Percentiles rank a stretch among this genome's conserved stretches.
These are phyloP conservation scores for Phaeoacremonium minimum DNA, from an alignment of 2,329 filamentous ascomycete genomes.

Conservation along the genomic window DNA sequence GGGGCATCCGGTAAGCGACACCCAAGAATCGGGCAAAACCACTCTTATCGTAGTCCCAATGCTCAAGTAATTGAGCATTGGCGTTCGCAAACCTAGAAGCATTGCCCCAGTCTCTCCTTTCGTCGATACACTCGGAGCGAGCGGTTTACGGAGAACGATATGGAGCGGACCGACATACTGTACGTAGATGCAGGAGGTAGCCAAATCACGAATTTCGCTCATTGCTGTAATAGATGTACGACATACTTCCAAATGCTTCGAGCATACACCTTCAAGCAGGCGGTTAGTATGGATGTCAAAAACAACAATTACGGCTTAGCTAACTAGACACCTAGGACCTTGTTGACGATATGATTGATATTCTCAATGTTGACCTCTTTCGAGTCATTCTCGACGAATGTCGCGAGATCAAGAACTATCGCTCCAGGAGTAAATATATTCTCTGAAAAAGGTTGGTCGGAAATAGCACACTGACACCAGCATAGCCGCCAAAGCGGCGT, in stretches of 20 bases:
- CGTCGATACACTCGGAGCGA: neutral
- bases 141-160: neutral
- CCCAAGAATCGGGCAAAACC: neutral
- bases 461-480: neutral
- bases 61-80: neutral
- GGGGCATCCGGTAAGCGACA: neutral
- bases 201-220: neutral
- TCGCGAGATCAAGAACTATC: neutral
- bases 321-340: neutral
- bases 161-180: neutral
- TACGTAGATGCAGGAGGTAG: too few relatives aligned
- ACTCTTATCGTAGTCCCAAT: neutral
- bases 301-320: neutral
- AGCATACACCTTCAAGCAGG: too few relatives aligned
- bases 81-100: neutral
- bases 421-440: neutral
- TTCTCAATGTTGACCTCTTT: neutral
- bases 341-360: neutral
- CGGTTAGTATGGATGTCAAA: too few relatives aligned
- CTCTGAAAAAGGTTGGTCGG: neutral
- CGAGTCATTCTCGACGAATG: neutral
- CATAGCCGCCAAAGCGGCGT: neutral
- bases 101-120: neutral
- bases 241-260: too few relatives aligned
- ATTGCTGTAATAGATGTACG: neutral